Percentiles rank a stretch among this genome's conserved stretches.
phyloP scores from a whole-genome alignment of 371 early-diverging fungal genomes.

The Capillidium heterosporum region DNA sequence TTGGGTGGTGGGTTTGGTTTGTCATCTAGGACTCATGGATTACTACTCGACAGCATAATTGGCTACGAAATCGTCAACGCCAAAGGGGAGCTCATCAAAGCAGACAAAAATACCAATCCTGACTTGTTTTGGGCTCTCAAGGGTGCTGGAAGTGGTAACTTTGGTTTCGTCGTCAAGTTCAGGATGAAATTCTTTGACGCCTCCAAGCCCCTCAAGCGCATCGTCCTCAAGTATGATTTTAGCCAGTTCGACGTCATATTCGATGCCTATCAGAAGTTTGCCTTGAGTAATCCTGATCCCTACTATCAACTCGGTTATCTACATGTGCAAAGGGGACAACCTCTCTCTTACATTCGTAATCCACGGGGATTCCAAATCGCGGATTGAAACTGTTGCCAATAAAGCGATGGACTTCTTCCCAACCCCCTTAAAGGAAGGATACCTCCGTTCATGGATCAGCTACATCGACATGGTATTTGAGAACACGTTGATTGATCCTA shows the following conservation, averaged over 20 bases:
- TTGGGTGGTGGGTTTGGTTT: constrained; percentile 25
- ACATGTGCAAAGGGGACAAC: too few species aligned
- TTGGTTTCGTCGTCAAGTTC: constrained; percentile 28
- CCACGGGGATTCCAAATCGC: too few species aligned
- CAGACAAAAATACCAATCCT: constrained; percentile 15
- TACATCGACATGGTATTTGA: too few species aligned
- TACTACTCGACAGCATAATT: constrained; percentile 26
- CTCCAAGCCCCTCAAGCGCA: background rate
- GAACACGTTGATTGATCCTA: background rate
- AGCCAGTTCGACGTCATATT: background rate
- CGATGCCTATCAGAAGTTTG: background rate
- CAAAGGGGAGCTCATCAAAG: constrained; percentile 22
- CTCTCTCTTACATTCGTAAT: too few species aligned
- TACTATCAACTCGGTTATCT: too few species aligned
- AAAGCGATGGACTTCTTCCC: too few species aligned
- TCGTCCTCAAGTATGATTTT: constrained; percentile 1
- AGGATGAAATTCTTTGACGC: constrained; percentile 11
- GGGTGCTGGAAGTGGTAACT: constrained; percentile 32
- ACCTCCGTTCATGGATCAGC: too few species aligned
- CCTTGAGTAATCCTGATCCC: background rate
- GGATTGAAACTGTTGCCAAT: too few species aligned
- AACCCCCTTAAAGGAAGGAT: too few species aligned
- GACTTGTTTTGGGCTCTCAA: constrained; percentile 37
- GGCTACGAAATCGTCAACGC: constrained; percentile 23
- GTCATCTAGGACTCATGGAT: constrained; percentile 16